Evolutionary conservation across 1,284 basidiomycete genomes (phyloP).

Genomic region (Malassezia pachydermatis): DNA sequence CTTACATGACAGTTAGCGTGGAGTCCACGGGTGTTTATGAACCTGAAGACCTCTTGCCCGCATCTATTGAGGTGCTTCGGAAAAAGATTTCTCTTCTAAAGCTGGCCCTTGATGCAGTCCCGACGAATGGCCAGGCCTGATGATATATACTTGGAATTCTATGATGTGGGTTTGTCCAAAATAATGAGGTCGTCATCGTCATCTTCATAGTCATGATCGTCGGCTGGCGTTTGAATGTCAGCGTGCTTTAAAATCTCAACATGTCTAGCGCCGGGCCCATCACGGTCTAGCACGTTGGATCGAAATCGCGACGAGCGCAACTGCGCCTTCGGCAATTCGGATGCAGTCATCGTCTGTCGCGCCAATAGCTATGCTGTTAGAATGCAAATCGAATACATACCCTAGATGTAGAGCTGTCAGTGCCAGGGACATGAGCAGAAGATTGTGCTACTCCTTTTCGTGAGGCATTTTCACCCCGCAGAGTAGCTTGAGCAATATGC

Average conservation of each 20-base stretch:
- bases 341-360: neutral
- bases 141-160: neutral
- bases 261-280: neutral
- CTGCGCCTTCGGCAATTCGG: conserved; percentile 4
- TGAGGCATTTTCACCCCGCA: neutral
- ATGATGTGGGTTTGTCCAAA: neutral
- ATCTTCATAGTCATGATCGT: neutral
- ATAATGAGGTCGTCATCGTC: conserved; percentile 9
- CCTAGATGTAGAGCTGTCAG: neutral
- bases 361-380: conserved; percentile 1
- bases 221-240: neutral
- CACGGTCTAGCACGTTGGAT: conserved; percentile 2
- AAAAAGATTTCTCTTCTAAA: conserved; percentile 57
- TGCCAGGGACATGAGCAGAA: too few relatives aligned
- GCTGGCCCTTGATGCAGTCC: conserved; percentile 32
- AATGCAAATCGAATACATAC: conserved; percentile 3
- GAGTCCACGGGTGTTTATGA: conserved; percentile 81
- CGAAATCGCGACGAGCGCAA: neutral
- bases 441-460: neutral
- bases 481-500: conserved; percentile 13
- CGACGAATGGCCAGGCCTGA: neutral
- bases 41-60: conserved; percentile 72
- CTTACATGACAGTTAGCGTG: conserved; percentile 57
- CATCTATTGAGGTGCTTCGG: conserved; percentile 72
- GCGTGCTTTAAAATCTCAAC: neutral